Evolutionary conservation across 352 stramenopile species (phyloP), one percentile per base, ranked within the genome.

Genomic region (Phytophthora nicotianae): DNA sequence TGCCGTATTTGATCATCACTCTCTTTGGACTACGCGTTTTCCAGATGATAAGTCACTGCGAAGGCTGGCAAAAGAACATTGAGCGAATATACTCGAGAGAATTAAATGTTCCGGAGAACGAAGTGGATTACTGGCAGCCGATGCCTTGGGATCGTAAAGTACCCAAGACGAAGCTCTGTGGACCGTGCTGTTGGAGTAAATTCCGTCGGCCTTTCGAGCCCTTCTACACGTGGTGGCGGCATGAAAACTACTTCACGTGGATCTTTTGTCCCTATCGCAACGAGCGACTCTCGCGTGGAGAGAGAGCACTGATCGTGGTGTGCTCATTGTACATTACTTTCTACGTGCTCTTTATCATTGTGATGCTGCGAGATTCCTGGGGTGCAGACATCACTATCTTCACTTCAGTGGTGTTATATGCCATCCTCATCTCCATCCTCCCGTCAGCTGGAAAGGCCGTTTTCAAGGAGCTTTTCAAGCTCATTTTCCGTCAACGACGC

Each of bases 221-320:
- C 13, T 90, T 90, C 58, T 88, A 88, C 60, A 90, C 78, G 24
- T 90, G 81, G 81, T 90, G 81, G 81, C 66, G 81, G 5, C 81
- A 90, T 40, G 81, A 90, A 23, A 90, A 90, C 65, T 90, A 90
- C 60, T 90, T 90, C 46, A 90, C 81, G 49, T 90, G 81, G 81
- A 75, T 90, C 51, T 90, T 88, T 52, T 88, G 62, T 26, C 81
- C 81, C 1, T 90, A 90, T 55, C 74, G 81, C 3, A 90, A 90
- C 50, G 81, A 90, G 53, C 69, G 62, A 17, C 65, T 90, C 0
- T 81, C 78, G n/a, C 68, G 76, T 9, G 68, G 81, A 3, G 81
- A 90, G 65, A 72, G 81, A 16, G 77, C 64, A n/a, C 52, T 90
- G 37, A 90, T 90, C 45, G 68, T 90, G 8, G 80, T 85, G 26